Conservation (phyloP, 2,329 filamentous ascomycete genomes). For the Magnaporthales sp. region DNA sequence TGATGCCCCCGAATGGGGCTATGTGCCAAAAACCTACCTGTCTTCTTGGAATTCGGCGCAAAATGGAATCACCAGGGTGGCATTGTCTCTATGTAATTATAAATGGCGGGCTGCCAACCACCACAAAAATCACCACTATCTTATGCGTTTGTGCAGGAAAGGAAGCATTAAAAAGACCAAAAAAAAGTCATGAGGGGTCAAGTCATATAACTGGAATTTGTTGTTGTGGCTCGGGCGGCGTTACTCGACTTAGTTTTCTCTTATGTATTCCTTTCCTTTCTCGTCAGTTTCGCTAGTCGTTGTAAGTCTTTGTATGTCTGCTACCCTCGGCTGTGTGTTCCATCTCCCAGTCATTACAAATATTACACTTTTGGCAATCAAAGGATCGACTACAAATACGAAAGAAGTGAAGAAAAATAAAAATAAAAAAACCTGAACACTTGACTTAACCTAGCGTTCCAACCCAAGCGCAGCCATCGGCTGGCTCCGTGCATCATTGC, state of each 20-base stretch:
- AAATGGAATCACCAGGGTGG: background rate
- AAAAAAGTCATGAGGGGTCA: background rate
- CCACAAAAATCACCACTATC: background rate
- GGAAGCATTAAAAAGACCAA: background rate
- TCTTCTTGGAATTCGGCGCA: background rate
- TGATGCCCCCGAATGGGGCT: background rate
- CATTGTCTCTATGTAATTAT: background rate
- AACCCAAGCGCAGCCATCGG: no score
- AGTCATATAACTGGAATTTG: background rate
- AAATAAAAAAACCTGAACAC: background rate
- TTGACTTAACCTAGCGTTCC: no score
- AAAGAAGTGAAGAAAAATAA: background rate
- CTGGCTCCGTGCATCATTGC: background rate
- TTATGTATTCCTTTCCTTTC: background rate
- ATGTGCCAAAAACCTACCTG: background rate
- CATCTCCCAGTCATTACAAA: background rate
- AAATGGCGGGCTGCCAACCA: background rate
- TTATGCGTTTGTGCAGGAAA: background rate
- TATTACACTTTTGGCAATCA: background rate
- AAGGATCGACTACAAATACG: background rate
- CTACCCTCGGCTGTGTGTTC: background rate
- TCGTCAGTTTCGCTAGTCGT: background rate
- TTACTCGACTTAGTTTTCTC: background rate
- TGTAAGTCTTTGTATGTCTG: background rate
- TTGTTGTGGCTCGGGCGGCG: background rate